These are phyloP conservation scores for Ascoidea asiatica DNA, from an alignment of 805 yeast species.

Conservation along the genomic window DNA sequence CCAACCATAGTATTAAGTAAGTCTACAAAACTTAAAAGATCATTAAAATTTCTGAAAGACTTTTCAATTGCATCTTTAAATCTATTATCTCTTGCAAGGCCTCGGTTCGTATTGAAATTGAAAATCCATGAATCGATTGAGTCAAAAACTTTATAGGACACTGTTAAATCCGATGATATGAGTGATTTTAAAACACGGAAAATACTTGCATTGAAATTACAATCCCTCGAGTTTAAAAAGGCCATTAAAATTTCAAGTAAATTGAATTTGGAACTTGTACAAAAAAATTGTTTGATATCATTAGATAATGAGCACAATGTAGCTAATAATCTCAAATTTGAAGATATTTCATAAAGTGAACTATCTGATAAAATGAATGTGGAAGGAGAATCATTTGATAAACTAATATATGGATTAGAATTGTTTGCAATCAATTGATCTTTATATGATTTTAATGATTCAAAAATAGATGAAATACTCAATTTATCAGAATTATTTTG, in stretches of 20 bases:
- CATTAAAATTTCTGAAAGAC: conserved; percentile 37
- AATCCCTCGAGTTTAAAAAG: conserved; percentile 14
- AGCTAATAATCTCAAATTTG: neutral
- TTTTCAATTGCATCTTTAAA: conserved; percentile 29
- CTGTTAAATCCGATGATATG: conserved; percentile 28
- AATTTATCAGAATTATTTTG: neutral
- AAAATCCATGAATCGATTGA: conserved; percentile 60
- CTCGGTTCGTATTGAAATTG: conserved; percentile 16
- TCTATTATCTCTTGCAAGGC: conserved; percentile 9
- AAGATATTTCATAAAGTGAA: neutral
- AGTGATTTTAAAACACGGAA: conserved; percentile 45
- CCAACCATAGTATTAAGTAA: conserved; percentile 30
- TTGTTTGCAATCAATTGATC: neutral
- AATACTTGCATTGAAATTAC: conserved; percentile 26
- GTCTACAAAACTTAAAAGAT: conserved; percentile 45
- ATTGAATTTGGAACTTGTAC: neutral
- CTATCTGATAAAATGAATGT: neutral
- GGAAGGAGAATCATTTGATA: neutral
- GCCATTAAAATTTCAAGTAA: conserved; percentile 11
- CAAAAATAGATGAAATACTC: neutral
- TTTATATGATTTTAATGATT: too few species aligned
- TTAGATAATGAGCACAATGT: neutral
- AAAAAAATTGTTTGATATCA: neutral
- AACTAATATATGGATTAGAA: neutral
- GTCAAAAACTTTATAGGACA: conserved; percentile 49